A percentile compares a stretch with the other conserved stretches of the same genome.
phyloP scores from a whole-genome alignment of 352 stramenopile genomes.

The Phytophthora syringae region DNA sequence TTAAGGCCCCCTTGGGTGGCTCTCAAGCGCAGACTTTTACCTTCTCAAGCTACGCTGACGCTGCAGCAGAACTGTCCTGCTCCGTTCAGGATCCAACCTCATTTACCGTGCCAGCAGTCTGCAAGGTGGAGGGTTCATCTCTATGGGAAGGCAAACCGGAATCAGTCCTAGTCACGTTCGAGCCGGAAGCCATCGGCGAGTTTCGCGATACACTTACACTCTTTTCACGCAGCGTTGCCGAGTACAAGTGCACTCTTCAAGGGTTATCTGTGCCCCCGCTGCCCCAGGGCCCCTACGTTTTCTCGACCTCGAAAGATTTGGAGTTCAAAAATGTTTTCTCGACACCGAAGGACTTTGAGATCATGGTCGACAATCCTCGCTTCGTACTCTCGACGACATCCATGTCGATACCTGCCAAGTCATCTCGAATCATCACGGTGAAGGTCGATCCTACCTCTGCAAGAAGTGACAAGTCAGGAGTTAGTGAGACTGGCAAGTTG shows the following conservation, averaged over 20 bases:
- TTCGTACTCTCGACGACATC: constrained; percentile 69
- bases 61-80: constrained; percentile 58
- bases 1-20: constrained; percentile 81
- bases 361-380: constrained; percentile 76
- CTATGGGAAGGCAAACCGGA: constrained; percentile 82
- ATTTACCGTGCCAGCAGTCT: constrained; percentile 65
- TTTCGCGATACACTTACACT: constrained; percentile 83
- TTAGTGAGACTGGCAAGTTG: constrained; percentile 68
- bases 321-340: constrained; percentile 93
- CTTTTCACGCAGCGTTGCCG: constrained; percentile 62
- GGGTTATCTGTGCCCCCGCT: constrained; percentile 77
- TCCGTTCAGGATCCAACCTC: constrained; percentile 62
- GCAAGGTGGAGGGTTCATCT: constrained; percentile 55
- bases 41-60: constrained; percentile 67
- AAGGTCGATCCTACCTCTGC: constrained; percentile 46
- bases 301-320: constrained; percentile 69
- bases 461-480: constrained; percentile 19
- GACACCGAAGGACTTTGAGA: constrained; percentile 71
- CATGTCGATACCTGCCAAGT: constrained; percentile 77
- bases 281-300: constrained; percentile 86
- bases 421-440: constrained; percentile 61
- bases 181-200: constrained; percentile 89
- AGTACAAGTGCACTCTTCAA: constrained; percentile 88
- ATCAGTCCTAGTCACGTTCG: constrained; percentile 82
- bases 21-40: constrained; percentile 82